phyloP scores from a whole-genome alignment of 1,284 basidiomycete species.

The Apiotrichum brassicae region DNA sequence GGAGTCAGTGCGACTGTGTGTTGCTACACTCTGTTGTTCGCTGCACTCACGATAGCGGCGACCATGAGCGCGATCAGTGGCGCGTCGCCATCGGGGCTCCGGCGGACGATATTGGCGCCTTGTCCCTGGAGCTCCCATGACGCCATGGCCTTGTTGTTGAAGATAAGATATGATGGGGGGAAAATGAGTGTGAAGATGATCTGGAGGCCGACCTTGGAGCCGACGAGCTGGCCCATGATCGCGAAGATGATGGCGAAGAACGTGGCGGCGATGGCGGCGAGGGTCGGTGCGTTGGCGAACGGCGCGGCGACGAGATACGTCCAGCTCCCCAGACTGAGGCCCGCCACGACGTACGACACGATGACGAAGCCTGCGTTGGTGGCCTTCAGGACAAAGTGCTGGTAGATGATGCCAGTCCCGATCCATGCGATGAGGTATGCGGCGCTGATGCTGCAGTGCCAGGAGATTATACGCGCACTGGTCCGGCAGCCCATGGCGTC shows the following conservation, averaged over 20 bases:
- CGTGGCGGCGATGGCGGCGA: slow-evolving; percentile 50
- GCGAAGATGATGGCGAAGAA: slow-evolving; percentile 56
- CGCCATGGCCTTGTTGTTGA: slow-evolving; percentile 50
- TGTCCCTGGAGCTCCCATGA: slow-evolving; percentile 58
- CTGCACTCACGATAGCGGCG: slow-evolving; percentile 54
- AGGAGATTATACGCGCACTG: slow-evolving; percentile 61
- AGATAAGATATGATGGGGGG: slow-evolving; percentile 69
- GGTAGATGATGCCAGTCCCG: slow-evolving; percentile 59
- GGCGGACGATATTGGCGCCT: slow-evolving; percentile 52
- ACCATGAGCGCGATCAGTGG: slow-evolving; percentile 57
- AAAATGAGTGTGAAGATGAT: slow-evolving; percentile 61
- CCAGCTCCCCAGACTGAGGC: slow-evolving; percentile 42
- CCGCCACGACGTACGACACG: slow-evolving; percentile 60
- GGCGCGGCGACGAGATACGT: slow-evolving; percentile 26
- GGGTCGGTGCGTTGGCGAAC: slow-evolving; percentile 24
- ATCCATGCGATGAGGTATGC: slow-evolving; percentile 63
- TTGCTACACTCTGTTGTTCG: too few relatives aligned
- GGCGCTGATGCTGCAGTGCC: slow-evolving; percentile 57
- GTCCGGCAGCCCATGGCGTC: slow-evolving; percentile 67
- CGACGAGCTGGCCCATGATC: slow-evolving; percentile 52
- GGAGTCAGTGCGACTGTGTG: too few relatives aligned
- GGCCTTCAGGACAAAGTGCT: slow-evolving; percentile 57
- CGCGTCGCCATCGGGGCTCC: slow-evolving; percentile 58
- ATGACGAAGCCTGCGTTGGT: slow-evolving; percentile 60
- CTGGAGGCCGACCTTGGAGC: slow-evolving; percentile 51